Conservation (phyloP, 2,329 filamentous ascomycete genomes). For the Penicillium sp. region DNA sequence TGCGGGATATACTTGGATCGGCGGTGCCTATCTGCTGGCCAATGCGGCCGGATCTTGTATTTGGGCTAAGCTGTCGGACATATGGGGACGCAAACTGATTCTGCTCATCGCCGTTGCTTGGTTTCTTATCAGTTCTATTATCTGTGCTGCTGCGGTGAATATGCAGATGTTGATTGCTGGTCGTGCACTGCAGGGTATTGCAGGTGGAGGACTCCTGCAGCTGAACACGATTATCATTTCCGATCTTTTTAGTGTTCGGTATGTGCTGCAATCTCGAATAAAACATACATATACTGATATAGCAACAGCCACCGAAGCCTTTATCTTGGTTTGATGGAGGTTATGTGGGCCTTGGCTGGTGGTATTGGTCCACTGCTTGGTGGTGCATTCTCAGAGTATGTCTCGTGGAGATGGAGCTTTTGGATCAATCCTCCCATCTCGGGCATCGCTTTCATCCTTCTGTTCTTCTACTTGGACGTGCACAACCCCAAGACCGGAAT, state of each 20-base stretch:
- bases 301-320: conserved; percentile 44
- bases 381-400: conserved; percentile 47
- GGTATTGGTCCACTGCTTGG: conserved; percentile 55
- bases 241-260: conserved; percentile 56
- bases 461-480: conserved; percentile 55
- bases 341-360: conserved; percentile 57
- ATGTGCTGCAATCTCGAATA: background rate
- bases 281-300: background rate
- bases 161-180: conserved; percentile 57
- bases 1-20: conserved; percentile 76
- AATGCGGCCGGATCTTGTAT: conserved; percentile 66
- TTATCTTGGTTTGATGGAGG: conserved; percentile 53
- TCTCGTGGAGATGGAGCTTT: conserved; percentile 56
- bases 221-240: conserved; percentile 56
- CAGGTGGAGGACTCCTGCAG: conserved; percentile 54
- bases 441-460: conserved; percentile 49
- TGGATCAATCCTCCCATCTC: conserved; percentile 58
- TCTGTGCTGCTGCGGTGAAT: conserved; percentile 49
- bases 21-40: conserved; percentile 69
- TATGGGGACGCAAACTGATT: conserved; percentile 59
- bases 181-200: conserved; percentile 55
- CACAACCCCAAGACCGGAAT: conserved; percentile 56
- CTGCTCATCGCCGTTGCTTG: conserved; percentile 49
- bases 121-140: conserved; percentile 52
- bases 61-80: conserved; percentile 66